These are phyloP conservation scores for Herpetomonas samuelpessoai DNA, from an alignment of 208 protist genomes.

Conservation along the genomic window DNA sequence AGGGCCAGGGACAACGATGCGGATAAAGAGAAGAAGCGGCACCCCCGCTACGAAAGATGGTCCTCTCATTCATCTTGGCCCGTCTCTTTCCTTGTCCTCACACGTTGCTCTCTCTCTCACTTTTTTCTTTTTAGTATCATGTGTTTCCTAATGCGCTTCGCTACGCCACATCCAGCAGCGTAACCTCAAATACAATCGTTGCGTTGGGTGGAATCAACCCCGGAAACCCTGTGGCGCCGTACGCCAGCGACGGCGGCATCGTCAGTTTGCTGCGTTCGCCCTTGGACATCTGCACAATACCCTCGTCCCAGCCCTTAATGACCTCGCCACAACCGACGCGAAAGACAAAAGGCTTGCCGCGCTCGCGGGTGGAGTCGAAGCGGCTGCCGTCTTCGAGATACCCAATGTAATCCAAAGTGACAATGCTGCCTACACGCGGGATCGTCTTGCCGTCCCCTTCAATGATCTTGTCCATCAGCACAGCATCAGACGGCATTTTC, in stretches of 20 bases:
- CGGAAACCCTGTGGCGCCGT: slow-evolving; percentile 86
- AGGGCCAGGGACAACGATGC: too few species aligned
- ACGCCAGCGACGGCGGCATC: slow-evolving; percentile 86
- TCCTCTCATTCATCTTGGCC: too few species aligned
- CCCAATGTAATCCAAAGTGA: slow-evolving; percentile 89
- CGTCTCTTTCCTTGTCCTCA: too few species aligned
- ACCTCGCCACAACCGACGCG: slow-evolving; percentile 91
- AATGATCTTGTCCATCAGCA: slow-evolving; percentile 92
- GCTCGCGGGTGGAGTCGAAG: slow-evolving; percentile 87
- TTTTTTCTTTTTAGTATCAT: too few species aligned
- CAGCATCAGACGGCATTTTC: slow-evolving; percentile 63
- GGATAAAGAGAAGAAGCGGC: too few species aligned
- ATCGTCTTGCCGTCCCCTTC: slow-evolving; percentile 92
- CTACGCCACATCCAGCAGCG: slow-evolving; percentile 82
- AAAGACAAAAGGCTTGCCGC: slow-evolving; percentile 93
- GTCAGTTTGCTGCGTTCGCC: slow-evolving; percentile 92
- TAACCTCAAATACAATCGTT: slow-evolving; percentile 92
- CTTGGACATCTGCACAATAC: slow-evolving; percentile 93
- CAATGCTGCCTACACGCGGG: slow-evolving; percentile 74
- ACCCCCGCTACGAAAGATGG: too few species aligned
- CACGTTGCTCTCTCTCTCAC: too few species aligned
- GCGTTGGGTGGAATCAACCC: slow-evolving; percentile 87
- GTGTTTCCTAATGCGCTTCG: too few species aligned
- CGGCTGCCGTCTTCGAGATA: slow-evolving; percentile 76
- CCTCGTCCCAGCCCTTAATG: slow-evolving; percentile 94